Evolutionary conservation across 169 alveolate genomes (phyloP).

Genomic region (Toxoplasma gondii): DNA sequence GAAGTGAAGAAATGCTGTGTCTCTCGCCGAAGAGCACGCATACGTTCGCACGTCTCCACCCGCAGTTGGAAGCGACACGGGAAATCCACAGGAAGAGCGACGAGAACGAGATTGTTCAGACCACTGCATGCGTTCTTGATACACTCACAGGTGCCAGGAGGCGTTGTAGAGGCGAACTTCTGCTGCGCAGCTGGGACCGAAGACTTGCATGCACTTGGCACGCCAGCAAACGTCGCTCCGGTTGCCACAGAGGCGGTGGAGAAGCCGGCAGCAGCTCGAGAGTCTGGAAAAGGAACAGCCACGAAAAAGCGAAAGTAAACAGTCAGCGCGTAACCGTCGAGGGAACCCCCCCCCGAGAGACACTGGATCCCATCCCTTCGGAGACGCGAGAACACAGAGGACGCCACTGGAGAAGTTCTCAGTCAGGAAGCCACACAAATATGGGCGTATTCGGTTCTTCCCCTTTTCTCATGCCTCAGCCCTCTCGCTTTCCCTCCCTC

Average conservation of each 20-base stretch:
- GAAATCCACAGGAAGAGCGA: too few relatives aligned
- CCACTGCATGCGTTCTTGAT: too few relatives aligned
- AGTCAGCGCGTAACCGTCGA: background rate
- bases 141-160: conserved; percentile 23
- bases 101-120: too few relatives aligned
- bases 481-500: background rate
- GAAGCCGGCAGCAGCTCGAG: conserved; percentile 22
- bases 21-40: too few relatives aligned
- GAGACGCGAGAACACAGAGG: background rate
- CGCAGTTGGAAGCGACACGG: too few relatives aligned
- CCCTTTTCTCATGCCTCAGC: background rate
- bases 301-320: background rate
- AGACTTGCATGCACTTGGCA: conserved; percentile 29
- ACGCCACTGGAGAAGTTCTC: background rate
- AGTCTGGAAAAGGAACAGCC: background rate
- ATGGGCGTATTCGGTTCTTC: background rate
- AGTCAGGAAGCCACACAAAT: too few relatives aligned
- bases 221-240: background rate
- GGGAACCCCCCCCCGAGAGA: background rate
- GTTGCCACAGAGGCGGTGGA: background rate
- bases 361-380: background rate
- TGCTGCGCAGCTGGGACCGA: background rate
- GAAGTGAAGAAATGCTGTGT: too few relatives aligned
- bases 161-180: conserved; percentile 8
- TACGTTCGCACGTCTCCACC: too few relatives aligned